Base-by-base conservation (phyloP, 2,329 filamentous ascomycete species). In the Gremmenia infestans region DNA sequence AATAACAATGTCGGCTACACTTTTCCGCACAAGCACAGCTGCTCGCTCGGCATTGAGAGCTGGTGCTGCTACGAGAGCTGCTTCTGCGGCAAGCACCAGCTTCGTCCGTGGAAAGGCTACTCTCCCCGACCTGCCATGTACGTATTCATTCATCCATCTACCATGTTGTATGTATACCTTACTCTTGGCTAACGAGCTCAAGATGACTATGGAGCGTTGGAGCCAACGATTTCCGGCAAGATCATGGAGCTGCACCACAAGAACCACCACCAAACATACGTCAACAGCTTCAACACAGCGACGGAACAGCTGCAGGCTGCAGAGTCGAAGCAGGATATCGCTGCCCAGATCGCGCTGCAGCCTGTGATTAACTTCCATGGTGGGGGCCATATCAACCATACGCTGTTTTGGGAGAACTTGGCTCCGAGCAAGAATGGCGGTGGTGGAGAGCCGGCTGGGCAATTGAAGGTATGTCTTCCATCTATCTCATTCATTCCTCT, bases 131-230 rank as follows among this genome's bases (percentile, higher is more conserved):
- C 86, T 97, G 12, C 72, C 83, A 67, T 91, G 87, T 90, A 80
- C 61, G 82, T 50, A 4, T 32, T 12, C 19, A 25, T 14, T 15
- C 8, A 42, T 17, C 23, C 5, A 40, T 37, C n/a, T 36, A n/a
- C 4, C 8, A 8, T 23, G 19, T 17, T 43, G 19, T n/a, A 19
- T 5, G 4, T 43, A 15, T 37, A 28, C 17, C n/a, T 5, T 8
- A 14, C 12, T 8, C 4, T 5, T 39, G 5, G 4, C n/a, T 14
- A n/a, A 39, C 37, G 37, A 39, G 37, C 5, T n/a, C 37, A 6
- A 96, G 93, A 97, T 72, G 94, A 97, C 81, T 99, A 97, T 74
- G 90, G 88, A 71, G 94, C 92, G 52, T 91, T 99, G 68, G 94
- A 99, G 78, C 83, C 83, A 50, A 71, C 79, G 69, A 85, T 96